Evolutionary conservation across 1,284 basidiomycete genomes (phyloP), one percentile per base, ranked within the genome.

Genomic region (Tilletia caries): DNA sequence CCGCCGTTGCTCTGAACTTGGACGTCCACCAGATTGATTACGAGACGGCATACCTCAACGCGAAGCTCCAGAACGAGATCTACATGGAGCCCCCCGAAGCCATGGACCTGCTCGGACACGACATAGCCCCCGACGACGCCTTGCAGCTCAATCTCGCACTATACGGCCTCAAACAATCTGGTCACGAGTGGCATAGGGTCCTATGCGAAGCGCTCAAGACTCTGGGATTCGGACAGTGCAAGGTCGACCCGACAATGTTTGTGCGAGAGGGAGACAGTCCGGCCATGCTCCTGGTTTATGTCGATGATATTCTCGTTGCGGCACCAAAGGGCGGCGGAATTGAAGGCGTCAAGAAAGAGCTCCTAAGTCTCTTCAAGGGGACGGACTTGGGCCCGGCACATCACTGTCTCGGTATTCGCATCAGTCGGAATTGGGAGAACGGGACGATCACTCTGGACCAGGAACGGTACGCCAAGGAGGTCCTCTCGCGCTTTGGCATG

Each of bases 1-100:
- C 34, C 6, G 62, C 62, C 8, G 20, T 20, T 5, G 34, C 34
- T 6, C 41, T 64, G 8, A 32, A 33, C 33, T 6, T 64, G 29
- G 20, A 64, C 32, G 29, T 64, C 23, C 62, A 64, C 32, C 23
- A 60, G 20, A 60, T 60, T 20, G 54, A 60, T 27, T 60, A 60
- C 54, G 23, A 60, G 54, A 60, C 54, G 29, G 54, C 54, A 18
- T 60, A 60, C 54, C 54, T 60, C 20, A 60, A 60, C 54, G 54
- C 54, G 29, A 60, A 33, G 25, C 54, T 60, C 12, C 23, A 60
- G 27, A 60, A 60, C 27, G 25, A 60, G 25, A 60, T 60, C n/a
- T 60, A 23, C 54, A 60, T 60, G 54, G 15, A 18, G 15, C 54
- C 54, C 4, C 54, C 54, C 20, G 54, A 60, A 29, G 23, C 20